Base-by-base conservation (phyloP, 768 basidiomycete species). In the Boletus vermiculosoides region DNA sequence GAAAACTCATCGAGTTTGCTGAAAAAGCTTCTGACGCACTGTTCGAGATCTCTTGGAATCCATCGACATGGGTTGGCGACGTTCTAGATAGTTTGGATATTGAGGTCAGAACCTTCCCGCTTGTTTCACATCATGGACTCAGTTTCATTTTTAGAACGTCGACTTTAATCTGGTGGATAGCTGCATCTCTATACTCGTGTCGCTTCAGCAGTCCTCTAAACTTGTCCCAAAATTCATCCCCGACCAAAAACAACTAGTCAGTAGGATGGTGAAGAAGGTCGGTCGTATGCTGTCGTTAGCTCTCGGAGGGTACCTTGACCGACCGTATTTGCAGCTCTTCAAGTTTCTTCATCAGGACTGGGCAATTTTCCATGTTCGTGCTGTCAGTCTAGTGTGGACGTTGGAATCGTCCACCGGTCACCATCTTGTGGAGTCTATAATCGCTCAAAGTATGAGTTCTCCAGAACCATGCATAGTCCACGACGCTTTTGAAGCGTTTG, bases 401-500 rank as follows among this genome's bases (percentile, higher is more conserved):
- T 71, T 97, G 40, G 85, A 94, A 63, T 74, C 60, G 54, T 77
- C 40, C 66, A 81, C 16, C 77, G 83, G 31, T 68, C 77, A 77
- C 15, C 78, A 82, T 30, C 82, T 89, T 65, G 83, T 95, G 10
- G 92, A 95, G 66, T 84, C 90, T 5, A 86, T 92, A 44, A 73
- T 98, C 31, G 83, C 93, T 0, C 82, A 86, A 55, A 81, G 80
- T 16, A 81, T 98, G 76, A 80, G 80, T 11, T 82, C 86, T 8
- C 67, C 78, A 0, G 78, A 84, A 33, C 71, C 76, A 8, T 66
- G 66, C 2, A 76, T 78, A 41, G 74, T 80, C 3, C 73, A 80
- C 18, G 81, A 83, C 20, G 83, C 85, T 2, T 91, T 87, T 66
- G 90, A 96, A 62, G 90, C 90, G 0, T 98, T 99, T 69, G 94